Conservation (phyloP, 2,329 filamentous ascomycete genomes). For the Helminthosporium solani region DNA sequence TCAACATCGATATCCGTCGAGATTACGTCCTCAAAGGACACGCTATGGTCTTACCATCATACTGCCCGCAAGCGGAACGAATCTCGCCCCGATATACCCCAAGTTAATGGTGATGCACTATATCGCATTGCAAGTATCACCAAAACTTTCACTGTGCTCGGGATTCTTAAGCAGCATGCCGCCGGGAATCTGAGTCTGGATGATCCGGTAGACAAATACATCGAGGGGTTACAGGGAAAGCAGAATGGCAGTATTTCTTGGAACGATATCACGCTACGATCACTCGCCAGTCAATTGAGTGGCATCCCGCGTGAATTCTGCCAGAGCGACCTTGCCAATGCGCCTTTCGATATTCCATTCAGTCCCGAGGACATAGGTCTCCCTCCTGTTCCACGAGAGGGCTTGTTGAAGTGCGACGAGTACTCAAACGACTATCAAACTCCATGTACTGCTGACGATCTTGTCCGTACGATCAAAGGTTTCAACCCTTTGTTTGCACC, state of each 20-base stretch:
- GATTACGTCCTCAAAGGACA: constrained; percentile 41
- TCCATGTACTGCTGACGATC: constrained; percentile 30
- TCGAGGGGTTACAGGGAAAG: constrained; percentile 30
- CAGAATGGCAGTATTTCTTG: constrained; percentile 38
- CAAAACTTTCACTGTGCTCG: constrained; percentile 38
- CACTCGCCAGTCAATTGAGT: constrained; percentile 46
- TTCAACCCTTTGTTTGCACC: constrained; percentile 44
- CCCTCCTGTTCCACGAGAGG: constrained; percentile 36
- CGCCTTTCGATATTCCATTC: constrained; percentile 1
- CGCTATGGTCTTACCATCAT: constrained; percentile 43
- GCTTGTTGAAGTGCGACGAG: constrained; percentile 39
- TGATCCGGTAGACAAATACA: constrained; percentile 35
- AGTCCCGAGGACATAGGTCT: constrained; percentile 31
- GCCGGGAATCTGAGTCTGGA: constrained; percentile 40
- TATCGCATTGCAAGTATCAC: constrained; percentile 46
- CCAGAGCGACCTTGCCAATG: constrained; percentile 32
- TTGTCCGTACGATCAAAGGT: constrained; percentile 23
- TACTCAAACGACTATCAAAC: constrained; percentile 32
- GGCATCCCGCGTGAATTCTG: constrained; percentile 46
- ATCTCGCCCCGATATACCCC: constrained; percentile 37
- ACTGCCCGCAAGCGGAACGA: constrained; percentile 41
- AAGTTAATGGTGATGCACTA: constrained; percentile 42
- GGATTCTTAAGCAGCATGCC: constrained; percentile 34
- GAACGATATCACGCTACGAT: constrained; percentile 47
- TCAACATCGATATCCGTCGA: constrained; percentile 45